Evolutionary conservation across 257 asterid species (phyloP).

Genomic region (Primulina tabacum): DNA sequence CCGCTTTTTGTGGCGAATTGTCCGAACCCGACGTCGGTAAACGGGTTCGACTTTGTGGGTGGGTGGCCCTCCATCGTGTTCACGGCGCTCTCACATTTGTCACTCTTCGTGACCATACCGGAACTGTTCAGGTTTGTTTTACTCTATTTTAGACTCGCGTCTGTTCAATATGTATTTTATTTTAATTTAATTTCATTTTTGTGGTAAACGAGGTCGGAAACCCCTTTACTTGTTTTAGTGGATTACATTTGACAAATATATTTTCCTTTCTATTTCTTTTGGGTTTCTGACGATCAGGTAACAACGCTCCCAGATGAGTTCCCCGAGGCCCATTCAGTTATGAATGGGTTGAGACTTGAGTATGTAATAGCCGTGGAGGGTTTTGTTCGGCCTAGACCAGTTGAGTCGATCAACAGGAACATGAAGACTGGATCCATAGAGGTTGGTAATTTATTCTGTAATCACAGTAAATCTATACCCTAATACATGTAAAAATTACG

Average conservation of each 20-base stretch:
- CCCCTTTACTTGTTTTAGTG: background rate
- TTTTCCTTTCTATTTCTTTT: background rate
- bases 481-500: background rate
- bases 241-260: background rate
- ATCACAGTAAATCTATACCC: background rate
- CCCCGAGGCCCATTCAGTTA: constrained; percentile 81
- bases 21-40: constrained; percentile 66
- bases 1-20: constrained; percentile 74
- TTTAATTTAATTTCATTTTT: background rate
- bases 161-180: background rate
- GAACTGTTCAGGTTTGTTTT: constrained; percentile 70
- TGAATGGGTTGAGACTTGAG: constrained; percentile 84
- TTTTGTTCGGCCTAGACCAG: constrained; percentile 73
- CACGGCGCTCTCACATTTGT: constrained; percentile 92
- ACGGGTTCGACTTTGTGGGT: constrained; percentile 88
- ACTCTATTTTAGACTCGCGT: background rate
- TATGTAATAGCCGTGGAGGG: constrained; percentile 89
- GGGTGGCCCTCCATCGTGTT: constrained; percentile 98
- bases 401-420: constrained; percentile 73
- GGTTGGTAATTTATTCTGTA: constrained; percentile 28
- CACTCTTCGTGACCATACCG: constrained; percentile 87
- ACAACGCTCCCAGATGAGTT: constrained; percentile 91
- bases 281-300: constrained; percentile 42
- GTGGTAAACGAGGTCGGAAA: background rate
- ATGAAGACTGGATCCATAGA: constrained; percentile 92